A percentile compares a stretch with the other conserved stretches of the same genome.
These are phyloP conservation scores for Wickerhamiella lipophila DNA, from an alignment of 805 yeast genomes.

Conservation along the genomic window DNA sequence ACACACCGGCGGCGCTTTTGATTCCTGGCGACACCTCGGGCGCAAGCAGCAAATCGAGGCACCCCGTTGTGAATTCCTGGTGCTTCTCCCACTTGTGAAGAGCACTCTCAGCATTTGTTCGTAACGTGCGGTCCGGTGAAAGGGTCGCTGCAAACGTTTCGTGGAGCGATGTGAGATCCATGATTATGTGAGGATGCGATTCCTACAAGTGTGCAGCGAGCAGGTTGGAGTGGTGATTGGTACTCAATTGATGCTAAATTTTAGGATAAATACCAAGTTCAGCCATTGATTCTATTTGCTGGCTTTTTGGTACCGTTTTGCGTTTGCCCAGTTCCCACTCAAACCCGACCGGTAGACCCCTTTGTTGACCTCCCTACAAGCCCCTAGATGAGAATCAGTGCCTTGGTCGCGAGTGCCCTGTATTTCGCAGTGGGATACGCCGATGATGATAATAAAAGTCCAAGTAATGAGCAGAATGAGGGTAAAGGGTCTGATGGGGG, in stretches of 20 bases:
- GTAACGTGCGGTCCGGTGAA: neutral
- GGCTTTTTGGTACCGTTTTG: too few species aligned
- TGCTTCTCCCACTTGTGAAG: neutral
- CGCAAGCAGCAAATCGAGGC: slow-evolving; percentile 52
- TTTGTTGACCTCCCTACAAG: neutral
- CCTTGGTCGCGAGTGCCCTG: neutral
- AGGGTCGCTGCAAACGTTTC: slow-evolving; percentile 8
- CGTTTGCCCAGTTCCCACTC: too few species aligned
- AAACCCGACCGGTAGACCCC: too few species aligned
- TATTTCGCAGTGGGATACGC: neutral
- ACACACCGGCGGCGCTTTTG: slow-evolving; percentile 65
- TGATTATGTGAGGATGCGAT: slow-evolving; percentile 3
- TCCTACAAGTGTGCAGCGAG: neutral
- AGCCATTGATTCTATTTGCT: too few species aligned
- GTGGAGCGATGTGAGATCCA: slow-evolving; percentile 10
- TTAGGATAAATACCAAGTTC: too few species aligned
- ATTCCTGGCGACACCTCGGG: slow-evolving; percentile 39
- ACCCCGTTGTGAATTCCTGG: neutral
- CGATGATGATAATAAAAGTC: neutral
- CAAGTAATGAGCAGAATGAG: neutral
- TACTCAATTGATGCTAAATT: neutral
- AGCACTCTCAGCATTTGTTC: slow-evolving; percentile 5
- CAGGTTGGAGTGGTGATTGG: neutral
- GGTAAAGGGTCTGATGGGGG: too few species aligned
- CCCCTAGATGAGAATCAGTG: neutral